phyloP scores from a whole-genome alignment of 495 filamentous ascomycete genomes.

The Xylaria intraflava region DNA sequence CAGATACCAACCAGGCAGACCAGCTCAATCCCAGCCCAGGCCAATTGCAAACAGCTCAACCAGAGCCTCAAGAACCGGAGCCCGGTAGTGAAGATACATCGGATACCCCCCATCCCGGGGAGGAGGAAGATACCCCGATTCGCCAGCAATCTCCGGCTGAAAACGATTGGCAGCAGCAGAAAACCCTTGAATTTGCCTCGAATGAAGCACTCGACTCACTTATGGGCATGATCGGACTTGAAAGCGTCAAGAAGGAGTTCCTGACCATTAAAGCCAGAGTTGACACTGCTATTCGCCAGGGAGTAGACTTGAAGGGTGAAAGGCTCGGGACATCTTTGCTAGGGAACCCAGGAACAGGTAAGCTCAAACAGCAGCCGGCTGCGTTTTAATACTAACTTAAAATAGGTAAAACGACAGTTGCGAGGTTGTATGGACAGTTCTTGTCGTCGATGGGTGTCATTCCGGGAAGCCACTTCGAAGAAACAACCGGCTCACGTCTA shows the following conservation, averaged over 20 bases:
- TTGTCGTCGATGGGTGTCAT: constrained; percentile 55
- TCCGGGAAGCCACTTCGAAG: constrained; percentile 47
- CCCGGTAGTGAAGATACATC: neutral
- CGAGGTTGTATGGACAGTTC: constrained; percentile 67
- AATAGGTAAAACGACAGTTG: constrained; percentile 75
- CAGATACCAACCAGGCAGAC: neutral
- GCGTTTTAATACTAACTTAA: constrained; percentile 9
- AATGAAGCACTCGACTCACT: constrained; percentile 52
- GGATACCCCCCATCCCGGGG: constrained; percentile 7
- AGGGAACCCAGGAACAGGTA: constrained; percentile 78
- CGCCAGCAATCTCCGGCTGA: constrained; percentile 12
- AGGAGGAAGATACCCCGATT: neutral
- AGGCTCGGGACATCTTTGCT: constrained; percentile 59
- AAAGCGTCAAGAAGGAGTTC: constrained; percentile 60
- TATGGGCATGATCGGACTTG: constrained; percentile 68
- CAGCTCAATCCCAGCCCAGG: neutral
- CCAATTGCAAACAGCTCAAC: neutral
- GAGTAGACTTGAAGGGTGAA: constrained; percentile 48
- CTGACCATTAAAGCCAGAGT: constrained; percentile 61
- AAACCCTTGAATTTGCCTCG: constrained; percentile 22
- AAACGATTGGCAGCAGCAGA: constrained; percentile 23
- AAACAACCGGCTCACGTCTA: constrained; percentile 64
- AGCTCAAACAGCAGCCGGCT: constrained; percentile 2
- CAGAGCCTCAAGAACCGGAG: neutral
- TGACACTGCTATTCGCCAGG: constrained; percentile 54